Conservation (phyloP, 306 rosid genomes). For the Cucurbita maxima region DNA sequence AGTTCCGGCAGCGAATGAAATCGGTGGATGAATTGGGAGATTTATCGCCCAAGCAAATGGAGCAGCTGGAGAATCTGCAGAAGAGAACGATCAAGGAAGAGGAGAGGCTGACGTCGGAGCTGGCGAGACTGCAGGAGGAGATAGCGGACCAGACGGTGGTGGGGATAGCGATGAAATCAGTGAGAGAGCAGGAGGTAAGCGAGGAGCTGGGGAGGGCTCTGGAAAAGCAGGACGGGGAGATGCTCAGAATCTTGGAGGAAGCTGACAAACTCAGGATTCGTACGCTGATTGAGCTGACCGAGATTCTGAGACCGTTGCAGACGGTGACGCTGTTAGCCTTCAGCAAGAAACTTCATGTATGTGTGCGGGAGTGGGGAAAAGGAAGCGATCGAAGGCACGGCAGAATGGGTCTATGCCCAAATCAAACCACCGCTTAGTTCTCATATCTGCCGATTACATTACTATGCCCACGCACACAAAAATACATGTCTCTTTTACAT, state of each 20-base stretch:
- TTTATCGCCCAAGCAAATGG: not conserved
- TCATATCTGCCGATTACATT: no score
- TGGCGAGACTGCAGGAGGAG: conserved; percentile 18
- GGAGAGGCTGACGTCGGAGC: conserved; percentile 10
- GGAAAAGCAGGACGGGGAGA: not conserved
- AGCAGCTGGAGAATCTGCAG: conserved; percentile 8
- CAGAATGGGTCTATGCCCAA: not conserved
- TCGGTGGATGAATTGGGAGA: not conserved
- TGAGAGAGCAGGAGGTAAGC: not conserved
- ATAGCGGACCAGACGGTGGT: conserved; percentile 19
- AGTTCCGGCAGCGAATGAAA: not conserved
- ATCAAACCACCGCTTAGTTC: no score
- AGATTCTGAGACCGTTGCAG: conserved; percentile 12
- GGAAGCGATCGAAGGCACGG: conserved; percentile 12
- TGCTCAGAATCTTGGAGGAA: conserved; percentile 5
- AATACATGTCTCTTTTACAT: no score
- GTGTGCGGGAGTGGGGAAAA: conserved; percentile 22
- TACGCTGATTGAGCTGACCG: conserved; percentile 8
- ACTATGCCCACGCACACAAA: no score
- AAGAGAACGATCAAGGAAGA: conserved; percentile 15
- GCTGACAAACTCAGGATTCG: conserved; percentile 12
- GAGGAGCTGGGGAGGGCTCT: not conserved
- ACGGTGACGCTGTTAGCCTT: conserved; percentile 11
- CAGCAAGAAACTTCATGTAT: conserved; percentile 25
- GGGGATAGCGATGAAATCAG: not conserved